These are phyloP conservation scores for Termitomyces sp. DNA, from an alignment of 768 basidiomycete genomes.

Conservation along the genomic window DNA sequence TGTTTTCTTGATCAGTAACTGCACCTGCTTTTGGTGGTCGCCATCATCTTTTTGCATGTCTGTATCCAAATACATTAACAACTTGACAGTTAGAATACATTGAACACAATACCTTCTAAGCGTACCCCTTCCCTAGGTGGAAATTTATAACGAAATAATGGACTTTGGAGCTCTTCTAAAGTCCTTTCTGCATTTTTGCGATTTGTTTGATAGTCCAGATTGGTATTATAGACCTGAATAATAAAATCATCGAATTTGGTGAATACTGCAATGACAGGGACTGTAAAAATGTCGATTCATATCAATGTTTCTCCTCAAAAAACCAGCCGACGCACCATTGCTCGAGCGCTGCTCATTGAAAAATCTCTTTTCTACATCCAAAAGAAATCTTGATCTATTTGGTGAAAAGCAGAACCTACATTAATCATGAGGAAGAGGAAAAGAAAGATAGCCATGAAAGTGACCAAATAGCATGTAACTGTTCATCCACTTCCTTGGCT, in stretches of 20 bases:
- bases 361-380: neutral
- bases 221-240: neutral
- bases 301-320: neutral
- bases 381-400: neutral
- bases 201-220: neutral
- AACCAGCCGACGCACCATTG: neutral
- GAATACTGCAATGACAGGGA: neutral
- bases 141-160: neutral
- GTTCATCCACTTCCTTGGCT: neutral
- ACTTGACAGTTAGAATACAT: neutral
- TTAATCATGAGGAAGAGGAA: neutral
- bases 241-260: constrained; percentile 1
- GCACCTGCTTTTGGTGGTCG: neutral
- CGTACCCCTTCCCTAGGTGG: neutral
- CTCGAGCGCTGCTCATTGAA: neutral
- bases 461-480: neutral
- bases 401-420: neutral
- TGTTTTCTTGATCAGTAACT: neutral
- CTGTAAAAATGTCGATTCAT: neutral
- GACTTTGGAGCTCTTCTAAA: neutral
- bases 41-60: neutral
- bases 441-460: neutral
- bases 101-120: neutral
- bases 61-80: neutral
- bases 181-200: neutral